Percentiles rank a stretch among this genome's conserved stretches.
Conservation (phyloP, 2,329 filamentous ascomycete species). For the Fusarium sp. region DNA sequence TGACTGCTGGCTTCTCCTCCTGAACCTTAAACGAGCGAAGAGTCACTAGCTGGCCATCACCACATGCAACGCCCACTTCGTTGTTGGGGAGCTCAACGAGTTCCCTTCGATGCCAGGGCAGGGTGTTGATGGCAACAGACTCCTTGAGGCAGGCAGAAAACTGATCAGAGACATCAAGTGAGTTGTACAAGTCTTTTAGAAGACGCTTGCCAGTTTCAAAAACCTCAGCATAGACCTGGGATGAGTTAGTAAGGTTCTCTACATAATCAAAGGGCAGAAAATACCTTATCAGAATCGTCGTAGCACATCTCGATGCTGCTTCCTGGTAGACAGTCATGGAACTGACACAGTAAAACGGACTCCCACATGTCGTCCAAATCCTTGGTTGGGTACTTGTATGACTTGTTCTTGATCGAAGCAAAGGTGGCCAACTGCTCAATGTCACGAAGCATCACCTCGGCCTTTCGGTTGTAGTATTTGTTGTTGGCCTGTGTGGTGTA, state of each 20-base stretch:
- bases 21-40: constrained; percentile 65
- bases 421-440: constrained; percentile 90
- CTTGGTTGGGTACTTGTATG: constrained; percentile 92
- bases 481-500: constrained; percentile 99
- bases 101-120: constrained; percentile 87
- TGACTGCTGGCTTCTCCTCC: constrained; percentile 64
- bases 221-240: constrained; percentile 82
- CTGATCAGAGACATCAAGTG: constrained; percentile 73
- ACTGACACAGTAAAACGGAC: constrained; percentile 90
- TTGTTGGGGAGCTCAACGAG: constrained; percentile 74
- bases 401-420: constrained; percentile 79
- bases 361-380: constrained; percentile 99
- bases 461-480: constrained; percentile 91
- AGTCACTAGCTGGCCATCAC: constrained; percentile 66
- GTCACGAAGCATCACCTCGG: constrained; percentile 88
- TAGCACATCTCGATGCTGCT: constrained; percentile 99
- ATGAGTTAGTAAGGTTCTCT: constrained; percentile 14
- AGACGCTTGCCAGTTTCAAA: constrained; percentile 83
- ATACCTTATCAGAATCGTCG: constrained; percentile 88
- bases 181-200: constrained; percentile 76
- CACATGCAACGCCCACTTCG: constrained; percentile 69
- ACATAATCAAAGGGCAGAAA: constrained; percentile 16
- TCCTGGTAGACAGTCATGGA: constrained; percentile 96
- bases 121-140: constrained; percentile 82
- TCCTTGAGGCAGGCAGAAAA: constrained; percentile 60